Evolutionary conservation across 164 flowering plant genomes (phyloP).

Genomic region (Malania oleifera): DNA sequence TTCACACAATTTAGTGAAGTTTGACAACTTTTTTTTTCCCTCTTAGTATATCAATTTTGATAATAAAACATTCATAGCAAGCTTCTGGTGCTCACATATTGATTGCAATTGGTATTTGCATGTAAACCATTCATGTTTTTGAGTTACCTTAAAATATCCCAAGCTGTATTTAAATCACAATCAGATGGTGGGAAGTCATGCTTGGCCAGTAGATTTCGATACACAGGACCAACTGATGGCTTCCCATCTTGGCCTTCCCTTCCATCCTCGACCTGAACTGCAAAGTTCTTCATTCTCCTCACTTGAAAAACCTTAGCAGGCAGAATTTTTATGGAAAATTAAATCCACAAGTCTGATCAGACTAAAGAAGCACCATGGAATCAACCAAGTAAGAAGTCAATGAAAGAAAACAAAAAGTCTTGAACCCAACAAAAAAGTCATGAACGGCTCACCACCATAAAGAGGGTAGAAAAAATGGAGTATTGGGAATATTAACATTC

Average conservation of each 20-base stretch:
- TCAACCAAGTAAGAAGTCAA: no score
- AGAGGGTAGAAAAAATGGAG: no score
- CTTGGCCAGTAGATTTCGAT: conserved; percentile 56
- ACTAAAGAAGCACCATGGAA: no score
- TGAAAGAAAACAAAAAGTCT: background rate
- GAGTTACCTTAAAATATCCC: conserved; percentile 83
- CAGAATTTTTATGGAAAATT: background rate
- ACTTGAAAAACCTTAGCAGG: conserved; percentile 4
- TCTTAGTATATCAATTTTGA: no score
- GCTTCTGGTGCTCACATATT: no score
- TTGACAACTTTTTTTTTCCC: background rate
- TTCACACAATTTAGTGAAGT: background rate
- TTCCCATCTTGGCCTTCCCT: conserved; percentile 66
- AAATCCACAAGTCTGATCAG: background rate
- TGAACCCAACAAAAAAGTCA: no score
- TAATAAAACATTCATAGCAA: no score
- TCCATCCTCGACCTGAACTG: conserved; percentile 68
- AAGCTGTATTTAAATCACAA: conserved; percentile 37
- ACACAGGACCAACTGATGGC: conserved; percentile 81
- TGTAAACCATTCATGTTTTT: background rate
- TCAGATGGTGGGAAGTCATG: conserved; percentile 52
- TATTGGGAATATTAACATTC: no score
- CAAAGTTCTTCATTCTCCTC: conserved; percentile 43
- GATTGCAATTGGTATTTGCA: no score
- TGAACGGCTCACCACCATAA: no score